Base-by-base conservation (phyloP, 1,284 basidiomycete species). In the Papiliotrema flavescens region DNA sequence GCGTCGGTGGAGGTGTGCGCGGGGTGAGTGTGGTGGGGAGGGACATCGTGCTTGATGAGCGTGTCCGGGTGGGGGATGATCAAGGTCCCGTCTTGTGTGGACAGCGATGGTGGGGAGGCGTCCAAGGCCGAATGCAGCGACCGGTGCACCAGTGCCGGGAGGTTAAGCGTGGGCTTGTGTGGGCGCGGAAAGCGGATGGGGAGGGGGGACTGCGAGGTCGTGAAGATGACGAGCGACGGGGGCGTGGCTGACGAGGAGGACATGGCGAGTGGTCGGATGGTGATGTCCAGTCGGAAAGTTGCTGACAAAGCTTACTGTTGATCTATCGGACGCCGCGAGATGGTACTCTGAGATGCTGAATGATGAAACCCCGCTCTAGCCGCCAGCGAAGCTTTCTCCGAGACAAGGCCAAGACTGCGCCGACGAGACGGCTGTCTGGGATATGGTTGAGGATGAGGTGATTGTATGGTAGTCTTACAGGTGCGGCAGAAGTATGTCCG, bases 41-140 rank as follows among this genome's bases (percentile, higher is more conserved):
- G 66, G 11, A 66, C 35, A 53, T 69, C 66, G 26, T 71, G 70
- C 55, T 71, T 69, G 34, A 53, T 28, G 15, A 72, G 47, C 3
- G 53, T 56, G 15, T 61, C 62, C 0, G 69, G 68, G 37, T 72
- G 59, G 19, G 73, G 73, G 42, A 74, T 64, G 32, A 57, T 48
- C 19, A 71, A 20, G 1, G 50, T 52, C 11, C 26, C 13, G 6
- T 17, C 15, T 5, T 13, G 14, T 14, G 36, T 43, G 17, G 32
- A 17, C 28, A 55, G 22, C 24, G 48, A 52, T 0, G 69, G 63
- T 1, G 61, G 52, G 8, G 56, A 49, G 2, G 49, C 39, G 48
- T 77, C 75, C 15, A 77, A 63, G 1, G 73, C 69, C 2, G 63
- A 60, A 53, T 77, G 75, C 15, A 77, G 62, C 17, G 73, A 59